Percentiles rank a stretch among this genome's conserved stretches.
These are phyloP conservation scores for Annona cherimola DNA, from an alignment of 164 flowering plant genomes.

Conservation along the genomic window DNA sequence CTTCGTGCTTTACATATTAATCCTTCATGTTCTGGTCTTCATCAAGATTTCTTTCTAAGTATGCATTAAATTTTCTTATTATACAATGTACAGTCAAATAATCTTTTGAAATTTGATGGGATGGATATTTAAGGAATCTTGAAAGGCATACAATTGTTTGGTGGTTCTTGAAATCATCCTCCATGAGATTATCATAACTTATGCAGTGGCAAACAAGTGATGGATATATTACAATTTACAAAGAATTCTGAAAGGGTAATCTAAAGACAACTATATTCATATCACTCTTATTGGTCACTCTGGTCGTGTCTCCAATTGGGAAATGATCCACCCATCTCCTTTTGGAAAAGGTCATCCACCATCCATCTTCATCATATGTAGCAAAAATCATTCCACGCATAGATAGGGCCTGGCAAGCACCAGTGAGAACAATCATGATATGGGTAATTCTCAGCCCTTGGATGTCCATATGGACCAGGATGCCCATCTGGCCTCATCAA, in stretches of 20 bases:
- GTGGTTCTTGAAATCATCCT: too few relatives aligned
- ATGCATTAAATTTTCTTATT: background rate
- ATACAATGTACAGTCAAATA: background rate
- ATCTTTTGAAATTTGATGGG: too few relatives aligned
- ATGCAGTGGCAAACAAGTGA: too few relatives aligned
- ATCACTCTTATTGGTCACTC: background rate
- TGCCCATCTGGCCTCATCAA: conserved; percentile 47
- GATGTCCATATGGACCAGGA: conserved; percentile 34
- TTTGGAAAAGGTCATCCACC: background rate
- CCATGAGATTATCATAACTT: too few relatives aligned
- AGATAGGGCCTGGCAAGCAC: conserved; percentile 46
- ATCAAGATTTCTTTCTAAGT: conserved; percentile 70
- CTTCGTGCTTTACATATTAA: conserved; percentile 76
- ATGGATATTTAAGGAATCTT: too few relatives aligned
- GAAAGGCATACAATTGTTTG: too few relatives aligned
- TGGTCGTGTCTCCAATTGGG: background rate
- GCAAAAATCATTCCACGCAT: conserved; percentile 38
- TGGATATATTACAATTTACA: too few relatives aligned
- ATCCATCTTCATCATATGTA: conserved; percentile 34
- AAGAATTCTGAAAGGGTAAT: background rate
- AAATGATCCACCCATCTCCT: background rate
- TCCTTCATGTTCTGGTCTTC: conserved; percentile 73
- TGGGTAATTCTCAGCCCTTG: conserved; percentile 20
- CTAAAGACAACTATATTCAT: background rate
- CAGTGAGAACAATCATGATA: conserved; percentile 40